A percentile compares a stretch with the other conserved stretches of the same genome.
Conservation (phyloP, 352 stramenopile genomes). For the Thraustochytrium striatum region DNA sequence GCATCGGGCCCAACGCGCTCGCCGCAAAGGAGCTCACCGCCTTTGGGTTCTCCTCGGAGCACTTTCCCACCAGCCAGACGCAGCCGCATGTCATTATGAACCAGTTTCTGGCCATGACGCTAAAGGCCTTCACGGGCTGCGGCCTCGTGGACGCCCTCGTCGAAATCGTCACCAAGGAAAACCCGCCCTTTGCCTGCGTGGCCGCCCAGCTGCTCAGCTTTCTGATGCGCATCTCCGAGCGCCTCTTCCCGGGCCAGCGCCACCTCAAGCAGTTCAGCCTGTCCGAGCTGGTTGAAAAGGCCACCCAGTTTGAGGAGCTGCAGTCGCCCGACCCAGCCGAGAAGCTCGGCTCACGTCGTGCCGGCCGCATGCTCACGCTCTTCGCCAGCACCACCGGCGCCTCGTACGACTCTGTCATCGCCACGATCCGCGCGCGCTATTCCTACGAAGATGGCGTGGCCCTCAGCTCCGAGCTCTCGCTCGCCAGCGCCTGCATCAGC, state of each 20-base stretch:
- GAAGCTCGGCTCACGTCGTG: slow-evolving; percentile 19
- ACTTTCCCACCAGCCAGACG: slow-evolving; percentile 9
- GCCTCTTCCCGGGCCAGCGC: slow-evolving; percentile 1
- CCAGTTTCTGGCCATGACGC: slow-evolving; percentile 32
- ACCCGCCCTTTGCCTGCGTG: neutral
- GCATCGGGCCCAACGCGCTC: slow-evolving; percentile 21
- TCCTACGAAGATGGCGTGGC: slow-evolving; percentile 22
- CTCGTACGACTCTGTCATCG: slow-evolving; percentile 21
- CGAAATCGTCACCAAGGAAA: slow-evolving; percentile 30
- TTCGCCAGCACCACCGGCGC: slow-evolving; percentile 3
- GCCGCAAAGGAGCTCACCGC: slow-evolving; percentile 14
- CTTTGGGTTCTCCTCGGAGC: slow-evolving; percentile 18
- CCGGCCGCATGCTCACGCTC: slow-evolving; percentile 10
- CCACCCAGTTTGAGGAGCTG: neutral
- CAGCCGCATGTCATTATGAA: slow-evolving; percentile 45
- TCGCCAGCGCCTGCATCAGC: neutral
- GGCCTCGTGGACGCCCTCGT: slow-evolving; percentile 38
- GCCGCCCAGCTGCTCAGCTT: slow-evolving; percentile 31
- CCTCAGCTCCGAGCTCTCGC: slow-evolving; percentile 11
- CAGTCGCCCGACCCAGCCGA: neutral
- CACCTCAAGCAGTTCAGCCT: slow-evolving; percentile 32
- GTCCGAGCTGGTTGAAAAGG: slow-evolving; percentile 19
- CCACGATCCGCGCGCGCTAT: slow-evolving; percentile 26
- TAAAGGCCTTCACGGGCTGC: slow-evolving; percentile 2
- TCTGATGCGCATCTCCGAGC: slow-evolving; percentile 23